These are phyloP conservation scores for Blastocystis hominis DNA, from an alignment of 352 stramenopile species.

Conservation along the genomic window DNA sequence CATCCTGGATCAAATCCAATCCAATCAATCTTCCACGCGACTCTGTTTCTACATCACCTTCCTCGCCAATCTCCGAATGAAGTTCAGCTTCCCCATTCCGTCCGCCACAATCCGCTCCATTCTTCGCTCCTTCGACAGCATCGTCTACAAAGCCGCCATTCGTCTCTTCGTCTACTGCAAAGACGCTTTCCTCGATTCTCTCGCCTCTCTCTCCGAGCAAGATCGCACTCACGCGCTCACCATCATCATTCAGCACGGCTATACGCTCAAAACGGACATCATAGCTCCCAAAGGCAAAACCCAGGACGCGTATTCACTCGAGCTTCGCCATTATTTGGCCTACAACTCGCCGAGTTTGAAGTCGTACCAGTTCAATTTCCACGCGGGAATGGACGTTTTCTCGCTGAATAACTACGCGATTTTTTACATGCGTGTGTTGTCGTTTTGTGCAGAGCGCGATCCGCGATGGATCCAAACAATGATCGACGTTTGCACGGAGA, in stretches of 20 bases:
- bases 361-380: not conserved
- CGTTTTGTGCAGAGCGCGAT: not conserved
- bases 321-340: not conserved
- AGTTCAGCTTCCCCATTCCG: not conserved
- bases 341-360: not conserved
- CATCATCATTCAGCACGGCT: not conserved
- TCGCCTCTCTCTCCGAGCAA: not conserved
- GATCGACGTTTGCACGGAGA: not conserved
- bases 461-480: not conserved
- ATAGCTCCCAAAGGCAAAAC: not conserved
- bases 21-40: not conserved
- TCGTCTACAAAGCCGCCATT: not conserved
- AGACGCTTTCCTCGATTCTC: not conserved
- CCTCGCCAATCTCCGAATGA: not conserved
- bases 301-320: not conserved
- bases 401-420: not conserved
- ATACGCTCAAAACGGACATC: not conserved
- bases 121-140: not conserved
- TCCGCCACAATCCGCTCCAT: not conserved
- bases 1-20: not conserved
- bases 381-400: not conserved
- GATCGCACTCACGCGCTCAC: not conserved
- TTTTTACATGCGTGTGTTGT: not conserved
- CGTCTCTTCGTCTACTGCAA: not conserved
- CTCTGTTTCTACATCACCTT: not conserved